Percentiles rank a stretch among this genome's conserved stretches.
These are phyloP conservation scores for Actinidia chinensis DNA, from an alignment of 179 eudicot genomes.

Conservation along the genomic window DNA sequence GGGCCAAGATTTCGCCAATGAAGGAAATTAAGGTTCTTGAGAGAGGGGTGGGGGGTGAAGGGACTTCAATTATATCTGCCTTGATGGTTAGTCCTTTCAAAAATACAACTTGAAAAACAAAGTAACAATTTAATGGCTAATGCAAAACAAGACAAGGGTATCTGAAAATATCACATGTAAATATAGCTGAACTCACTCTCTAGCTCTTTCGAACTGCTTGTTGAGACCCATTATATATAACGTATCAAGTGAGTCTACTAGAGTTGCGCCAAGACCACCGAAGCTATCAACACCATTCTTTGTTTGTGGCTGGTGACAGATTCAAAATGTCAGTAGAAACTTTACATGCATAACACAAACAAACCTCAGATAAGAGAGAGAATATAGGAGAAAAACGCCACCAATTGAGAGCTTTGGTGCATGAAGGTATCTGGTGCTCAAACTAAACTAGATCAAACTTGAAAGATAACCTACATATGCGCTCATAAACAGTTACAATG, in stretches of 20 bases:
- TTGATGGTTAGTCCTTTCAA: background rate
- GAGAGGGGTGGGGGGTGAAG: too few relatives aligned
- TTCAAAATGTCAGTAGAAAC: conserved; percentile 15
- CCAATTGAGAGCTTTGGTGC: background rate
- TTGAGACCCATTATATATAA: conserved; percentile 95
- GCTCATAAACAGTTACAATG: too few relatives aligned
- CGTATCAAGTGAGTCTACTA: conserved; percentile 92
- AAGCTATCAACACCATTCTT: conserved; percentile 95
- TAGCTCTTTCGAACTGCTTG: conserved; percentile 92
- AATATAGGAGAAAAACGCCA: background rate
- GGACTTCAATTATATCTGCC: too few relatives aligned
- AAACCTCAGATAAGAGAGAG: background rate
- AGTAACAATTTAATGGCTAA: background rate
- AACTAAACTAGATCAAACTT: too few relatives aligned
- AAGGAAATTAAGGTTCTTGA: too few relatives aligned
- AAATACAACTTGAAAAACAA: background rate
- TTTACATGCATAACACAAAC: background rate
- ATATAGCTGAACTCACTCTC: conserved; percentile 63
- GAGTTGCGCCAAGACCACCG: conserved; percentile 98
- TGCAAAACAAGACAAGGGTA: background rate
- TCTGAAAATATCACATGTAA: background rate
- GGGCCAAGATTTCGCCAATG: too few relatives aligned
- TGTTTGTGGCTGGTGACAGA: conserved; percentile 73
- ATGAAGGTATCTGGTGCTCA: background rate
- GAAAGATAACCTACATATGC: too few relatives aligned